Evolutionary conservation across 2,329 filamentous ascomycete genomes (phyloP).

Genomic region (Venturia asperata): DNA sequence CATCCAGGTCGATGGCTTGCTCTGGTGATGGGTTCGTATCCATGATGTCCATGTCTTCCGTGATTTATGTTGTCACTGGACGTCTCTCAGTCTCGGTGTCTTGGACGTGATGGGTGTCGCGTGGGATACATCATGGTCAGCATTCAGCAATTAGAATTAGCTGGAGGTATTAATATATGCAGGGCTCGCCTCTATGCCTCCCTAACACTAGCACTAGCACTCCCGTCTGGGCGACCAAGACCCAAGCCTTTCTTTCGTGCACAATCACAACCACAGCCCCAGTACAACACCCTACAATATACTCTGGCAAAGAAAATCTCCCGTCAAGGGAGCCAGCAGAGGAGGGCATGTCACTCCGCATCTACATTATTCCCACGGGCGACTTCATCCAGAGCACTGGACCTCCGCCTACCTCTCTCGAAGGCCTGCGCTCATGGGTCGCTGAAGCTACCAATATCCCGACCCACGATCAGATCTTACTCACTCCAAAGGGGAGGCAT

Average conservation of each 20-base stretch:
- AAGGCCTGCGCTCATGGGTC: constrained; percentile 79
- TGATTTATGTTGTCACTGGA: constrained; percentile 1
- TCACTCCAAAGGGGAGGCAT: constrained; percentile 78
- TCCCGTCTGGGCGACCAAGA: neutral
- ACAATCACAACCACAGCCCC: neutral
- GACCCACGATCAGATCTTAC: constrained; percentile 70
- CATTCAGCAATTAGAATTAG: too few relatives aligned
- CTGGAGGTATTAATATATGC: neutral
- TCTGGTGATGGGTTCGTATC: neutral
- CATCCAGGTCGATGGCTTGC: constrained; percentile 23
- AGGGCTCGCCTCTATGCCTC: neutral
- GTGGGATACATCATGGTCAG: neutral
- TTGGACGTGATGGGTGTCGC: neutral
- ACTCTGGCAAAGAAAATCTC: neutral
- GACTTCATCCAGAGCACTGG: constrained; percentile 65
- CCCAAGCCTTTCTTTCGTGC: neutral
- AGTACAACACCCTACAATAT: neutral
- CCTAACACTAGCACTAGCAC: neutral
- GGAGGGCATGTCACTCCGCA: constrained; percentile 67
- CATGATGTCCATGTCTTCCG: constrained; percentile 6
- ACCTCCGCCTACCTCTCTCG: constrained; percentile 68
- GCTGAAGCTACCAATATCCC: constrained; percentile 66
- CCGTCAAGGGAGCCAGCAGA: constrained; percentile 5
- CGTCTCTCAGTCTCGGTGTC: neutral
- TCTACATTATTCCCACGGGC: constrained; percentile 90